A percentile compares a stretch with the other conserved stretches of the same genome.
Conservation (phyloP, 2,329 filamentous ascomycete genomes). For the Colletotrichum sp. region DNA sequence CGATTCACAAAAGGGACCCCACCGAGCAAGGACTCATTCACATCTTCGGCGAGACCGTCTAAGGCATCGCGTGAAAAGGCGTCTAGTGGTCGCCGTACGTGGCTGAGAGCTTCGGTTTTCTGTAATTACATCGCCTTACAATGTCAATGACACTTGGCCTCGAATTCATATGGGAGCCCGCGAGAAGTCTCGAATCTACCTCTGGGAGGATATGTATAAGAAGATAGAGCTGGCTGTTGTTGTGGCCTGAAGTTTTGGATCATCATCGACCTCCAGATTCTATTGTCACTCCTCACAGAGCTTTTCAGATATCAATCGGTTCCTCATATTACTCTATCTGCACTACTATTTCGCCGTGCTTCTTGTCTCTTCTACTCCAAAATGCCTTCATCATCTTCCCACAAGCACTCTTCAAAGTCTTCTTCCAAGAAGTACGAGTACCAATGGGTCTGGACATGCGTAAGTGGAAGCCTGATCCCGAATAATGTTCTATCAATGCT, state of each 20-base stretch:
- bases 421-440: neutral
- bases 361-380: neutral
- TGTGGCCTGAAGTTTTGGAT: too few relatives aligned
- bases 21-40: neutral
- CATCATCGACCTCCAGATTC: too few relatives aligned
- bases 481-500: neutral
- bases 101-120: neutral
- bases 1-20: neutral
- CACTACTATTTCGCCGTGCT: neutral
- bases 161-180: neutral
- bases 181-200: neutral
- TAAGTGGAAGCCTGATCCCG: neutral
- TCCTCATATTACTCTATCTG: neutral
- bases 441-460: conserved; percentile 12
- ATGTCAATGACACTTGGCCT: neutral
- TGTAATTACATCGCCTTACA: neutral
- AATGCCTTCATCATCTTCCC: neutral
- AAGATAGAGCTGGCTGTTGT: too few relatives aligned
- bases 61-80: neutral
- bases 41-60: neutral
- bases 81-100: neutral
- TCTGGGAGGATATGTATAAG: too few relatives aligned
- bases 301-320: neutral
- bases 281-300: neutral
- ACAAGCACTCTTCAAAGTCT: neutral